Evolutionary conservation across 1,284 basidiomycete genomes (phyloP), one percentile per base, ranked within the genome.

Genomic region (Ustilago trichophora): DNA sequence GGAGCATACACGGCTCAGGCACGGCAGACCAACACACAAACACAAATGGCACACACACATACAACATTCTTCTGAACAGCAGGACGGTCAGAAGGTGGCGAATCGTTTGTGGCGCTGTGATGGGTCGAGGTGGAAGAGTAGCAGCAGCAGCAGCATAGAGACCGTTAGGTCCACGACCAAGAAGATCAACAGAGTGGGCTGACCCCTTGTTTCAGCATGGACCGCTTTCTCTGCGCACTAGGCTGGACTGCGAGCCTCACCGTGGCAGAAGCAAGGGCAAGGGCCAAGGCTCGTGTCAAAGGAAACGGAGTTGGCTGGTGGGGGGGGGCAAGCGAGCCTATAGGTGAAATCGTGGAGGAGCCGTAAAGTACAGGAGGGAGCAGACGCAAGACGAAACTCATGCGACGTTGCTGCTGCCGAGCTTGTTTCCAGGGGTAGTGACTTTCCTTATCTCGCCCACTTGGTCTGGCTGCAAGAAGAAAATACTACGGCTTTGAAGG

Each of bases 1-100:
- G 29, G 37, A 35, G 49, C 57, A 53, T 47, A 44, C 35, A 59
- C 25, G 31, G 25, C 43, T 38, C 57, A 59, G 57, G 57, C 50
- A 59, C 56, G 57, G 57, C 50, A 59, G 49, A 31, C 3, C 13
- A 3, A 22, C 10, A n/a, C n/a, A 16, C 25, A 34, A 8, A 33
- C 11, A 29, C 18, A 24, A 11, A 37, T 3, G 19, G 29, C n/a
- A 33, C 11, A 29, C 18, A 24, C 12, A 37, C 4, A 26, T 18
- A 35, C 29, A 46, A 12, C 36, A 18, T 26, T 15, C 22, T 22
- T 16, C 12, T 9, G 6, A 38, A 3, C 9, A 19, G 29, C n/a
- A 21, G 3, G 15, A 13, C 6, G 9, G 10, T 33, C 32, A 42
- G 40, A 51, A 26, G 41, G 35, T 37, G 49, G 41, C 49, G 41